These are phyloP conservation scores for Agaricus bisporus DNA, from an alignment of 768 basidiomycete species.

Conservation along the genomic window DNA sequence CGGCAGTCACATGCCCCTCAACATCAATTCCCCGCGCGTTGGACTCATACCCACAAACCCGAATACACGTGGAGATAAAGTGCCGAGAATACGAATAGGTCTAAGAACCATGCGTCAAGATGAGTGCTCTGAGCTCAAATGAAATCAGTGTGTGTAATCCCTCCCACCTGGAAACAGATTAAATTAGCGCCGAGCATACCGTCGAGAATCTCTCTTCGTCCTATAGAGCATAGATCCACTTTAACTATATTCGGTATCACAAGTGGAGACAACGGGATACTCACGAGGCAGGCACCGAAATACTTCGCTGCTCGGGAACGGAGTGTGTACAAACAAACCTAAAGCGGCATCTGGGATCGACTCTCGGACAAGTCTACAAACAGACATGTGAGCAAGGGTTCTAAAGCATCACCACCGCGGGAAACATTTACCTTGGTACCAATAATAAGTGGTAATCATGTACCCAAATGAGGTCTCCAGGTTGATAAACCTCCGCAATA, in stretches of 20 bases:
- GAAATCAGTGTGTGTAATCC: neutral
- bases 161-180: conserved; percentile 80
- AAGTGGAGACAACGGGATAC: conserved; percentile 21
- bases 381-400: neutral
- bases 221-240: conserved; percentile 23
- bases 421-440: conserved; percentile 50
- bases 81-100: conserved; percentile 95
- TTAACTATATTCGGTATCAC: neutral
- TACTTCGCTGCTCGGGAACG: conserved; percentile 95
- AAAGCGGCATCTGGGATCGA: conserved; percentile 62
- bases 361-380: conserved; percentile 60
- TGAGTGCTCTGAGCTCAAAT: neutral
- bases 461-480: conserved; percentile 92
- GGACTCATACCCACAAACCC: conserved; percentile 93
- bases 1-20: conserved; percentile 74
- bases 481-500: conserved; percentile 70
- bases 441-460: conserved; percentile 96
- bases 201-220: conserved; percentile 89
- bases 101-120: conserved; percentile 19
- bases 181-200: conserved; percentile 98
- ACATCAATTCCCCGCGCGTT: conserved; percentile 71
- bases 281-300: conserved; percentile 88
- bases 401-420: neutral
- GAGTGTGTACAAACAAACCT: conserved; percentile 95
- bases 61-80: conserved; percentile 90